A percentile compares a stretch with the other conserved stretches of the same genome.
Evolutionary conservation across 2,329 filamentous ascomycete species (phyloP).

Genomic region (Pseudogymnoascus sp.): DNA sequence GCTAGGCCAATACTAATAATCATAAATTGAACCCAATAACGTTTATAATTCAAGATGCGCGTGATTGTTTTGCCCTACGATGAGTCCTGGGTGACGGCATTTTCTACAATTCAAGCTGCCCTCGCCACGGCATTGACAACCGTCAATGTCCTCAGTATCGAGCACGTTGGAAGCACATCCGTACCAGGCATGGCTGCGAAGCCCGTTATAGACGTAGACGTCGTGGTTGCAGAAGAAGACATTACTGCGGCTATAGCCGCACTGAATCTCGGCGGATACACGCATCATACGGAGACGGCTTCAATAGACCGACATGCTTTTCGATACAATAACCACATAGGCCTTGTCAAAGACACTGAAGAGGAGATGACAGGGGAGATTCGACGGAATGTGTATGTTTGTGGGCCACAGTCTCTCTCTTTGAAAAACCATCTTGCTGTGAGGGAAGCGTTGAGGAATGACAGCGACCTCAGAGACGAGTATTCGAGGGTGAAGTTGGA

Average conservation of each 20-base stretch:
- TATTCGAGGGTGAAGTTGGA: slow-evolving; percentile 19
- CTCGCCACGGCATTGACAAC: slow-evolving; percentile 12
- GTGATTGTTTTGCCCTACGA: slow-evolving; percentile 17
- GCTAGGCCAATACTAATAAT: neutral
- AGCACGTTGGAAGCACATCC: slow-evolving; percentile 45
- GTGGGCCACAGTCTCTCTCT: slow-evolving; percentile 28
- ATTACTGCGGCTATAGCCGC: slow-evolving; percentile 26
- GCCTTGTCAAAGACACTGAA: neutral
- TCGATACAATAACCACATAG: slow-evolving; percentile 22
- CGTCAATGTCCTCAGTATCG: slow-evolving; percentile 26
- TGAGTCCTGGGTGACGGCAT: slow-evolving; percentile 15
- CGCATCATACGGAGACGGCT: slow-evolving; percentile 31
- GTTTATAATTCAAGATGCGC: slow-evolving; percentile 12
- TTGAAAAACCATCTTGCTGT: slow-evolving; percentile 33
- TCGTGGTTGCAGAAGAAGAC: slow-evolving; percentile 32
- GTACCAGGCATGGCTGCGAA: slow-evolving; percentile 44
- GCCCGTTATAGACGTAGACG: slow-evolving; percentile 45
- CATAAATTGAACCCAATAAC: neutral
- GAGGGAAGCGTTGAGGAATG: slow-evolving; percentile 28
- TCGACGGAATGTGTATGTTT: slow-evolving; percentile 33
- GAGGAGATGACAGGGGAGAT: slow-evolving; percentile 10
- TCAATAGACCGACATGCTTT: slow-evolving; percentile 31
- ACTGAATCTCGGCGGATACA: slow-evolving; percentile 29
- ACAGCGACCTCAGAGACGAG: slow-evolving; percentile 27
- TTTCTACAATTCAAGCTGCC: slow-evolving; percentile 11